Conservation (phyloP, 441 rosid species). For the Gossypium gossypioides region DNA sequence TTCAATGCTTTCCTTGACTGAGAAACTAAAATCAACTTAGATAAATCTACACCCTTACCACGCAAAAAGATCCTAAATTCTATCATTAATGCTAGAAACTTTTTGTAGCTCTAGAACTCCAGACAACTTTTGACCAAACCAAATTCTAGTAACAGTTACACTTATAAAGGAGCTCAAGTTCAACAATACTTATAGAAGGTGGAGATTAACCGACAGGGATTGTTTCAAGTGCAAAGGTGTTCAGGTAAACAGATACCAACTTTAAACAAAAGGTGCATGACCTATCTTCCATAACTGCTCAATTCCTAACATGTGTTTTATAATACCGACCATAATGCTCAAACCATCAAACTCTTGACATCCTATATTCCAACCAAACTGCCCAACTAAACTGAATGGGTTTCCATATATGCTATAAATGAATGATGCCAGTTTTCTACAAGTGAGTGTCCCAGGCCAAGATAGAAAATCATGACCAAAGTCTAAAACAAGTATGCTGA, state of each 20-base stretch:
- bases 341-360: not conserved
- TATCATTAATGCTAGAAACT: no score
- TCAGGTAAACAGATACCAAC: not conserved
- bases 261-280: not conserved
- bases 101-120: no score
- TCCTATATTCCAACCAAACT: not conserved
- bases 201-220: no score
- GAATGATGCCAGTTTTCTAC: not conserved
- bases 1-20: not conserved
- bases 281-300: not conserved
- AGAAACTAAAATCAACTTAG: not conserved
- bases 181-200: no score
- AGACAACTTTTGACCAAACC: no score
- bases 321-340: not conserved
- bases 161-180: no score
- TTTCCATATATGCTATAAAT: not conserved
- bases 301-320: not conserved
- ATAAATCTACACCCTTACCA: no score
- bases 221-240: no score
- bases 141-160: no score
- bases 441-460: not conserved
- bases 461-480: not conserved
- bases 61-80: no score
- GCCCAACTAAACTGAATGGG: not conserved
- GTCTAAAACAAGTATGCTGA: not conserved